A percentile compares a stretch with the other conserved stretches of the same genome.
phyloP scores from a whole-genome alignment of 176 grass and related monocot genomes.

The Aegilops longissima region DNA sequence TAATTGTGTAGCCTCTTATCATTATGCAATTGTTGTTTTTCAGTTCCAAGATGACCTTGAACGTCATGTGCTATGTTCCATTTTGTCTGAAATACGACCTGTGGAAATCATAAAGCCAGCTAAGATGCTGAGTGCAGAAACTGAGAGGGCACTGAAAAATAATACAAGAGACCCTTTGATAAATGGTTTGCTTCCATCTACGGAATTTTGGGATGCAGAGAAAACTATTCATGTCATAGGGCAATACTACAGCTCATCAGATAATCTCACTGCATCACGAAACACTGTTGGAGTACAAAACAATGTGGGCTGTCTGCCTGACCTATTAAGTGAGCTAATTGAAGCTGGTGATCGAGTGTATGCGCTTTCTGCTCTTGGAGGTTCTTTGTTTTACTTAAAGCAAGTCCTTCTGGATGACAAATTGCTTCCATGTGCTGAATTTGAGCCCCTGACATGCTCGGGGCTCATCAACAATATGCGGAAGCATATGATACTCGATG shows the following conservation, averaged over 20 bases:
- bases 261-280: conserved; percentile 12
- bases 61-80: conserved; percentile 71
- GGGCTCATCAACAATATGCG: conserved; percentile 36
- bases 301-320: conserved; percentile 39
- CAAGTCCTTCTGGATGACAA: conserved; percentile 80
- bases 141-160: conserved; percentile 77
- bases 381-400: conserved; percentile 92
- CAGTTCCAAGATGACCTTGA: conserved; percentile 89
- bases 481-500: conserved; percentile 92
- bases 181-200: conserved; percentile 66
- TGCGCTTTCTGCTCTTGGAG: conserved; percentile 93
- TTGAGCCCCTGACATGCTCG: conserved; percentile 70
- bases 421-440: conserved; percentile 79
- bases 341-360: conserved; percentile 59
- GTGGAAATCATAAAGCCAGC: conserved; percentile 89
- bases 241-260: conserved; percentile 60
- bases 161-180: conserved; percentile 81
- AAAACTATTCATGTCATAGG: conserved; percentile 63
- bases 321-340: conserved; percentile 59
- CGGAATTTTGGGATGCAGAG: conserved; percentile 85
- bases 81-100: conserved; percentile 91
- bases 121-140: conserved; percentile 70
- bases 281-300: conserved; percentile 28
- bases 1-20: conserved; percentile 28
- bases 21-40: conserved; percentile 28